phyloP scores from a whole-genome alignment of 2,329 filamentous ascomycete genomes.

The Monilinia polystroma region DNA sequence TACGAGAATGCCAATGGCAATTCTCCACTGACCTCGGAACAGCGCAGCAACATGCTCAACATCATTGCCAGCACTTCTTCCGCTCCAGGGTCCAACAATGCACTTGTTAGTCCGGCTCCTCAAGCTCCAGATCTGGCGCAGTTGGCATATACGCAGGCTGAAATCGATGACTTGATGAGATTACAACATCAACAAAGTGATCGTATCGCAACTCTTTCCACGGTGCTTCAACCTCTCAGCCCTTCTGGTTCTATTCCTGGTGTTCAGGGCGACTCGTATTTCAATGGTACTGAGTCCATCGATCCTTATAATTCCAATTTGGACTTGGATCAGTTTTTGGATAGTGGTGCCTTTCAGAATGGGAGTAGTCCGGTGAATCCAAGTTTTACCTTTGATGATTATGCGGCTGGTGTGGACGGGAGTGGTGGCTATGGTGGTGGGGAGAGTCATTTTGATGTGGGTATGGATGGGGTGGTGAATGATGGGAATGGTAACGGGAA shows the following conservation, averaged over 20 bases:
- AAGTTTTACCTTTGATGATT: constrained; percentile 30
- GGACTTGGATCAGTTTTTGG: constrained; percentile 53
- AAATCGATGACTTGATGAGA: constrained; percentile 75
- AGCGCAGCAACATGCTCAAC: constrained; percentile 58
- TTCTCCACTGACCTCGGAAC: constrained; percentile 56
- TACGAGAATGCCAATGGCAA: constrained; percentile 49
- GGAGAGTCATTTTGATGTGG: constrained; percentile 37
- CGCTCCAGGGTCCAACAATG: constrained; percentile 35
- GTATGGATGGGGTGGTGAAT: constrained; percentile 34
- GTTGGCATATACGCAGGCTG: constrained; percentile 67
- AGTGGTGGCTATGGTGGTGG: constrained; percentile 16
- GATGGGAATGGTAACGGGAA: constrained; percentile 22
- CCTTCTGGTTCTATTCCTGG: constrained; percentile 78
- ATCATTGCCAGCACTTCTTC: constrained; percentile 52
- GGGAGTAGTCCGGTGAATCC: constrained; percentile 33
- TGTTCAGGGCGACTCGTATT: constrained; percentile 47
- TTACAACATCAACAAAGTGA: constrained; percentile 77
- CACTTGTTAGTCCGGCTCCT: constrained; percentile 39
- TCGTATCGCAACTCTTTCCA: constrained; percentile 72
- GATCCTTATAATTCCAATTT: constrained; percentile 42
- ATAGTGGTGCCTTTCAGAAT: constrained; percentile 45
- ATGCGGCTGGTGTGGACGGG: constrained; percentile 24
- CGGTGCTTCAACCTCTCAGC: constrained; percentile 73
- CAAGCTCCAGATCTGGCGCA: constrained; percentile 54
- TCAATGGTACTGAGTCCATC: constrained; percentile 38